Conservation (phyloP, 2,329 filamentous ascomycete genomes). For the Cladorrhinum sp. region DNA sequence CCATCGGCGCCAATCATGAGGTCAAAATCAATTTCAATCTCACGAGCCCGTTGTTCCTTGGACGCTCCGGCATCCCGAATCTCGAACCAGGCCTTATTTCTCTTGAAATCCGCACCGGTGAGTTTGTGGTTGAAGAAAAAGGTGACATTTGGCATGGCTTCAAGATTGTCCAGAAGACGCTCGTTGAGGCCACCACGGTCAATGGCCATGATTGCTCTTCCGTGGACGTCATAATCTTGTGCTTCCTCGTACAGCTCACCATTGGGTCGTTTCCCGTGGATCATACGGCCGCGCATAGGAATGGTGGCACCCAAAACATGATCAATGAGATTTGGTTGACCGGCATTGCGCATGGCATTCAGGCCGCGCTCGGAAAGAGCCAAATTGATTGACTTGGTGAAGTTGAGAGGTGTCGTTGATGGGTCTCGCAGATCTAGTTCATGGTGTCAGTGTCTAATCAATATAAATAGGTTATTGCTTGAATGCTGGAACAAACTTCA, state of each 20-base stretch:
- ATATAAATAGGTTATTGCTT: neutral
- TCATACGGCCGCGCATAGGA: constrained; percentile 95
- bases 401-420: constrained; percentile 81
- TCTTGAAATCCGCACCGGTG: constrained; percentile 79
- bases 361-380: constrained; percentile 92
- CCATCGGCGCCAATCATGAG: constrained; percentile 93
- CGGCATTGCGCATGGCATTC: constrained; percentile 74
- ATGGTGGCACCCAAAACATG: constrained; percentile 75
- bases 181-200: constrained; percentile 84
- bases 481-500: neutral
- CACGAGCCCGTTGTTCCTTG: constrained; percentile 49
- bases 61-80: constrained; percentile 37
- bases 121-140: constrained; percentile 93
- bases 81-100: constrained; percentile 86
- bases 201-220: constrained; percentile 70
- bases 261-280: constrained; percentile 67
- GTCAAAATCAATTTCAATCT: constrained; percentile 85
- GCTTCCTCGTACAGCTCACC: constrained; percentile 70
- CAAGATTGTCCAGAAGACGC: constrained; percentile 77
- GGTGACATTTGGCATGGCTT: constrained; percentile 81
- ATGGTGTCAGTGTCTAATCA: constrained; percentile 11
- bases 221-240: constrained; percentile 89
- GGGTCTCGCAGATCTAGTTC: constrained; percentile 79
- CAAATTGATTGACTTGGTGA: constrained; percentile 97
- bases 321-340: constrained; percentile 65